Evolutionary conservation across 495 filamentous ascomycete species (phyloP).

Genomic region (Xylaria flabelliformis): DNA sequence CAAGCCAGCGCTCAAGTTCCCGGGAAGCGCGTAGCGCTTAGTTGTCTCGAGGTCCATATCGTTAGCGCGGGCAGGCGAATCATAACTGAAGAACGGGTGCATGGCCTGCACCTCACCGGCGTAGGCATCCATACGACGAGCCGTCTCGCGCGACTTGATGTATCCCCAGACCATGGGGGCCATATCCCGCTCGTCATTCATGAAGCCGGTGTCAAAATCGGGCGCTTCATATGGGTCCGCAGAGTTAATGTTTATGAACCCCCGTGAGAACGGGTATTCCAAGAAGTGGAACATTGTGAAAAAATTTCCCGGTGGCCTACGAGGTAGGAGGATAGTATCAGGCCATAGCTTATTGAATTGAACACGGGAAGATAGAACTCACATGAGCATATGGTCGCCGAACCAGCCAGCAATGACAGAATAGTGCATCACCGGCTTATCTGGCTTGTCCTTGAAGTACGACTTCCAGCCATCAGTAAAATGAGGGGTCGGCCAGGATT

Average conservation of each 20-base stretch:
- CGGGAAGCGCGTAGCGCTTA: conserved; percentile 73
- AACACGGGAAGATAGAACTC: conserved; percentile 9
- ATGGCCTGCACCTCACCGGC: conserved; percentile 76
- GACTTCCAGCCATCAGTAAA: conserved; percentile 76
- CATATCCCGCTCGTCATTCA: conserved; percentile 87
- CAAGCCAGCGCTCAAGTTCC: conserved; percentile 76
- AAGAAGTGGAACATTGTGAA: conserved; percentile 90
- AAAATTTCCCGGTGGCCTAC: conserved; percentile 74
- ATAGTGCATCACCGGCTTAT: conserved; percentile 89
- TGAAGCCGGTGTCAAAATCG: conserved; percentile 85
- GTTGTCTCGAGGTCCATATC: conserved; percentile 79
- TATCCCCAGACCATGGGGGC: conserved; percentile 85
- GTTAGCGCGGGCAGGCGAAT: conserved; percentile 69
- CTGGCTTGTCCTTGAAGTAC: conserved; percentile 85
- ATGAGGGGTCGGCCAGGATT: conserved; percentile 67
- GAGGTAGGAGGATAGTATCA: conserved; percentile 1
- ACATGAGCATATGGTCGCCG: conserved; percentile 73
- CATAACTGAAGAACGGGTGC: conserved; percentile 70
- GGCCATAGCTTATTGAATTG: not conserved
- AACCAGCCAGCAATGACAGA: conserved; percentile 72
- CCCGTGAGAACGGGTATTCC: conserved; percentile 82
- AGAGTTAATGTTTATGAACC: conserved; percentile 72
- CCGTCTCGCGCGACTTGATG: conserved; percentile 85
- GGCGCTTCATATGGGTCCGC: conserved; percentile 74
- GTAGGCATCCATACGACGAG: conserved; percentile 77